A percentile compares a stretch with the other conserved stretches of the same genome.
These are phyloP conservation scores for Colletotrichum orchidophilum DNA, from an alignment of 2,329 filamentous ascomycete species.

Conservation along the genomic window DNA sequence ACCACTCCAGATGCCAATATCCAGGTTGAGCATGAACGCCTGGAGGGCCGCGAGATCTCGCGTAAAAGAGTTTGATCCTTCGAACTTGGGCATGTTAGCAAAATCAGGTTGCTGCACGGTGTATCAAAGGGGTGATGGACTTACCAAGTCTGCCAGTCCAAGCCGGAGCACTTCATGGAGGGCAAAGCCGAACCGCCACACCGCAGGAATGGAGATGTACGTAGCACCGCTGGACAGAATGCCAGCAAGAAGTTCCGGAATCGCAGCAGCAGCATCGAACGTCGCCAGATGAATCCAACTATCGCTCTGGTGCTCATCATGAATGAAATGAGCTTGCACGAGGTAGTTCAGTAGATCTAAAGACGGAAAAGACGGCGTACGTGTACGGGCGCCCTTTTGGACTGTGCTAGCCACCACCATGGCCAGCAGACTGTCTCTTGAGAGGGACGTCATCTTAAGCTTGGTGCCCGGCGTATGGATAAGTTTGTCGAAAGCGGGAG, in stretches of 20 bases:
- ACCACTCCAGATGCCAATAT: slow-evolving; percentile 49
- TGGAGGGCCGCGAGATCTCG: slow-evolving; percentile 45
- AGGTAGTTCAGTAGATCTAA: slow-evolving; percentile 49
- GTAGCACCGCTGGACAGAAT: slow-evolving; percentile 49
- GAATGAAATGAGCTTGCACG: slow-evolving; percentile 46
- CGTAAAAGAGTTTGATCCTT: slow-evolving; percentile 44
- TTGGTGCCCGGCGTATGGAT: slow-evolving; percentile 26
- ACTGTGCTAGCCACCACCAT: slow-evolving; percentile 42
- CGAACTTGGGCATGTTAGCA: slow-evolving; percentile 38
- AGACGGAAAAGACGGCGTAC: slow-evolving; percentile 49
- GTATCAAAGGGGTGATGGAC: not conserved
- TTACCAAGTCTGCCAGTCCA: slow-evolving; percentile 38
- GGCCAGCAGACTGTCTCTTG: slow-evolving; percentile 42
- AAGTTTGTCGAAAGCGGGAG: slow-evolving; percentile 23
- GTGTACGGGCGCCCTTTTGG: slow-evolving; percentile 37
- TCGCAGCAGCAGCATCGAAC: slow-evolving; percentile 46
- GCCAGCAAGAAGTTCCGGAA: slow-evolving; percentile 47
- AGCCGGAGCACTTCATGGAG: slow-evolving; percentile 49
- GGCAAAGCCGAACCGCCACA: slow-evolving; percentile 51
- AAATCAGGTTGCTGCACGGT: not conserved
- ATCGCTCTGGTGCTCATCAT: slow-evolving; percentile 27
- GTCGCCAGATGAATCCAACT: slow-evolving; percentile 46
- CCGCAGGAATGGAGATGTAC: slow-evolving; percentile 45
- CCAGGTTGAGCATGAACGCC: slow-evolving; percentile 45
- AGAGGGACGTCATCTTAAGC: slow-evolving; percentile 36